These are phyloP conservation scores for Biancaea sappan DNA, from an alignment of 306 rosid species.

Conservation along the genomic window DNA sequence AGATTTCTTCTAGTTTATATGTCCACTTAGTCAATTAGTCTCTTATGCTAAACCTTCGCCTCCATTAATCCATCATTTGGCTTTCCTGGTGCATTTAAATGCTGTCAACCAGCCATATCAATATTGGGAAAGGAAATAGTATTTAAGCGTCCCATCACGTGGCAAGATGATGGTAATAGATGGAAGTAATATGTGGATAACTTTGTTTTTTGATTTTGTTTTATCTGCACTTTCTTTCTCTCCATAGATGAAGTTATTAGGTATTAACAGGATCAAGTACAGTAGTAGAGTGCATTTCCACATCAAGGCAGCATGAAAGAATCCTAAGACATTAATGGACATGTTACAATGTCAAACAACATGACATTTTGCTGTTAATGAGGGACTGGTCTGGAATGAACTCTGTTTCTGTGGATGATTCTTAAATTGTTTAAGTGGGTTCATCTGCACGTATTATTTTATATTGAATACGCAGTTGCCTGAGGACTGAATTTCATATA, in stretches of 20 bases:
- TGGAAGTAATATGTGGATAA: neutral
- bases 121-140: constrained; percentile 13
- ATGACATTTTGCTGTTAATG: neutral
- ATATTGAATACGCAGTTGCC: neutral
- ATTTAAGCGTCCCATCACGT: neutral
- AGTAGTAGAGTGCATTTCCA: neutral
- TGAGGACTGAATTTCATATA: neutral
- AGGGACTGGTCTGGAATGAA: neutral
- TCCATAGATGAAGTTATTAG: neutral
- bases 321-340: neutral
- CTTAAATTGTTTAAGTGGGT: neutral
- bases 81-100: constrained; percentile 2
- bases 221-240: neutral
- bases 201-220: neutral
- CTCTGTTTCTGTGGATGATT: neutral
- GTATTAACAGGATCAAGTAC: neutral
- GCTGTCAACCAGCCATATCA: neutral
- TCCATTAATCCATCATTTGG: neutral
- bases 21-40: constrained; percentile 11
- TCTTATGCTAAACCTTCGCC: constrained; percentile 11
- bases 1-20: constrained; percentile 18
- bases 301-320: neutral
- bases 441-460: neutral
- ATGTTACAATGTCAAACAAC: neutral
- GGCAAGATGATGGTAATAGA: neutral